A percentile compares a stretch with the other conserved stretches of the same genome.
These are phyloP conservation scores for Eutrema heterophyllum DNA, from an alignment of 345 rosid species.

Conservation along the genomic window DNA sequence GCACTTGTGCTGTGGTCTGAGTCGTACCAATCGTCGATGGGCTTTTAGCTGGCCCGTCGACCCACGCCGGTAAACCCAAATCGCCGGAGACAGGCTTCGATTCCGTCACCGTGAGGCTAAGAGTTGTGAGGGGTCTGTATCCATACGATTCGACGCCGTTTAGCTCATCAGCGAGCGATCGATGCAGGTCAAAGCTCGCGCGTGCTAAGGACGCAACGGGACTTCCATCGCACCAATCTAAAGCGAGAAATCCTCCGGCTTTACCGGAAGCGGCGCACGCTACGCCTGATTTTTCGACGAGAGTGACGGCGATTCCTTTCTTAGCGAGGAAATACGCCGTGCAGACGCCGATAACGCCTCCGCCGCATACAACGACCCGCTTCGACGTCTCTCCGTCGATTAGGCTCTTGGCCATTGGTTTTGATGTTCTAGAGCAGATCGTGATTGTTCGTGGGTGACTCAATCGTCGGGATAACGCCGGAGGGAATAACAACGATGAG, in stretches of 20 bases:
- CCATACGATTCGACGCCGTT: conserved; percentile 69
- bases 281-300: conserved; percentile 67
- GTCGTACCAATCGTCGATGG: conserved; percentile 56
- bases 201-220: conserved; percentile 60
- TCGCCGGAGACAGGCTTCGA: conserved; percentile 22
- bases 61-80: conserved; percentile 54
- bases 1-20: conserved; percentile 75
- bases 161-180: conserved; percentile 67
- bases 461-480: not conserved
- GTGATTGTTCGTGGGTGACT: not conserved
- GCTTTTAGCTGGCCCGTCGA: conserved; percentile 52
- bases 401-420: not conserved
- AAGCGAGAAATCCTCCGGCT: conserved; percentile 88
- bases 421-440: conserved; percentile 25
- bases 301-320: conserved; percentile 61
- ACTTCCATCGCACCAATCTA: conserved; percentile 86
- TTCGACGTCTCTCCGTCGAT: conserved; percentile 15
- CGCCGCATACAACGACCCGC: conserved; percentile 68
- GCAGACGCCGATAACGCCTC: conserved; percentile 87
- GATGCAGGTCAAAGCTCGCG: conserved; percentile 82
- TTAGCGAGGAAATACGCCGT: conserved; percentile 79
- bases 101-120: conserved; percentile 61
- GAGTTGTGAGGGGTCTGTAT: conserved; percentile 61
- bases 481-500: not conserved
- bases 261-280: conserved; percentile 93